phyloP scores from a whole-genome alignment of 495 filamentous ascomycete species.

The Penicillium samsonianum region DNA sequence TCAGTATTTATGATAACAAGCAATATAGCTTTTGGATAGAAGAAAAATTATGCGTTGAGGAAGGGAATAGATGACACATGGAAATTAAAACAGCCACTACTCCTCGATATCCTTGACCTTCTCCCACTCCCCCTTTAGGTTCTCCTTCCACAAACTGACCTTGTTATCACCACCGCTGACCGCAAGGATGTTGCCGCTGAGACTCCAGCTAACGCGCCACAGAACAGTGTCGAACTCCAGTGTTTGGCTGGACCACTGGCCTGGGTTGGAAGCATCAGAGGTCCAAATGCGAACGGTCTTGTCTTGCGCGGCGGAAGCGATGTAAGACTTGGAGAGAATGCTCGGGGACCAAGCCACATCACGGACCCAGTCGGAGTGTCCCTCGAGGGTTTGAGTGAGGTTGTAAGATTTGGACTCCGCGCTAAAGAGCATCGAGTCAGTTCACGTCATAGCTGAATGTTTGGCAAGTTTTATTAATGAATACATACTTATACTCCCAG shows the following conservation, averaged over 20 bases:
- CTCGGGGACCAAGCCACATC: conserved; percentile 97
- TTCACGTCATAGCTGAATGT: not conserved
- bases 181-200: conserved; percentile 95
- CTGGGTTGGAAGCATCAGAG: conserved; percentile 57
- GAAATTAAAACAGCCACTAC: conserved; percentile 40
- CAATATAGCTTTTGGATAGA: conserved; percentile 1
- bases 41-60: conserved; percentile 20
- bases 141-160: conserved; percentile 70
- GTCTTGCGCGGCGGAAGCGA: conserved; percentile 92
- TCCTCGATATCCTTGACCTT: conserved; percentile 96
- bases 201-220: conserved; percentile 97
- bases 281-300: conserved; percentile 98
- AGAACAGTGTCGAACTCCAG: conserved; percentile 84
- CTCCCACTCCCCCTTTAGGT: conserved; percentile 77
- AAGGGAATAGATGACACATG: conserved; percentile 22
- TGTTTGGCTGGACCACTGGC: conserved; percentile 78
- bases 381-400: conserved; percentile 58
- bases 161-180: conserved; percentile 95
- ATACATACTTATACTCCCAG: conserved; percentile 70
- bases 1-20: conserved; percentile 11
- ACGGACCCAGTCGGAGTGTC: conserved; percentile 96
- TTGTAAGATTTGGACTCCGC: conserved; percentile 56
- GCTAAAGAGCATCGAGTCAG: conserved; percentile 32
- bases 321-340: conserved; percentile 90
- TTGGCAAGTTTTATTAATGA: not conserved